phyloP scores from a whole-genome alignment of 768 basidiomycete species.

The Mycena vitilis region DNA sequence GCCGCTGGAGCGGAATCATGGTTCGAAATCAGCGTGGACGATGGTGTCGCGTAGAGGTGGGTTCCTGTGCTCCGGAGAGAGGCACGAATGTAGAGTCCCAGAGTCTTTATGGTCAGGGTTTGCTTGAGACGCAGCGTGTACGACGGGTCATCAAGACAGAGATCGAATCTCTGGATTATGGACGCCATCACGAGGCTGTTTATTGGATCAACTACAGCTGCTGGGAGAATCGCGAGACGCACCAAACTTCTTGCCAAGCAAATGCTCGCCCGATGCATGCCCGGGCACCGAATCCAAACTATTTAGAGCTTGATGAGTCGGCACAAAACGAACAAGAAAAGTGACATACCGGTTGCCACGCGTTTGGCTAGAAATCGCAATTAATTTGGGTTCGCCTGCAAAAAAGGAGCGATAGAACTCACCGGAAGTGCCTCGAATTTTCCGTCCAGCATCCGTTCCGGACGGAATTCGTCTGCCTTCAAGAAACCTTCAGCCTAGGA shows the following conservation, averaged over 20 bases:
- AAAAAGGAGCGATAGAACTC: neutral
- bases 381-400: no score
- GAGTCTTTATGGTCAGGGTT: constrained; percentile 60
- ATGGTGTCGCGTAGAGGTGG: constrained; percentile 32
- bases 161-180: constrained; percentile 60
- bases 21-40: constrained; percentile 33
- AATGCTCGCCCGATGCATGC: constrained; percentile 55
- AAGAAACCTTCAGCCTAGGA: neutral
- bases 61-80: constrained; percentile 44
- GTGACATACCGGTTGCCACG: constrained; percentile 54
- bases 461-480: constrained; percentile 58
- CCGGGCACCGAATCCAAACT: constrained; percentile 39
- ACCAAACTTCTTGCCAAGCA: constrained; percentile 59
- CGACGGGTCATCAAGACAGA: constrained; percentile 54
- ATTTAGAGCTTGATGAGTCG: constrained; percentile 27
- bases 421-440: constrained; percentile 58
- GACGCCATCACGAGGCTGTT: constrained; percentile 50
- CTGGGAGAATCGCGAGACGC: neutral
- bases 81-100: constrained; percentile 54
- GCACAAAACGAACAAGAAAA: constrained; percentile 35
- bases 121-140: constrained; percentile 59
- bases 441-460: constrained; percentile 63
- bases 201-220: no score
- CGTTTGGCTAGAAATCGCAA: constrained; percentile 46
- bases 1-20: constrained; percentile 3